phyloP scores from a whole-genome alignment of 2,329 filamentous ascomycete species.

The Lecanicillium sp. region DNA sequence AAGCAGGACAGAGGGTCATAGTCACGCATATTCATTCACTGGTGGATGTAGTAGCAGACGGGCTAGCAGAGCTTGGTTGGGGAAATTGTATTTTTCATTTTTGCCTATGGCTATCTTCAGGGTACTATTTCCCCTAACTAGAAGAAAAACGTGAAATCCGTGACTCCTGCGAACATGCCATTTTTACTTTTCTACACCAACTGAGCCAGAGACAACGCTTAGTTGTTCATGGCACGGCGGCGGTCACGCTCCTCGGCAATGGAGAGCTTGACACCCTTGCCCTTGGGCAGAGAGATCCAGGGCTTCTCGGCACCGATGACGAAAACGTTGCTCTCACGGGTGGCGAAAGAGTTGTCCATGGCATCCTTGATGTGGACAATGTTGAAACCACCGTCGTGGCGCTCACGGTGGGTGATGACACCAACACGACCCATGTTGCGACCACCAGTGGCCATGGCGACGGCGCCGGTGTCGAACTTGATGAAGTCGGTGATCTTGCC shows the following conservation, averaged over 20 bases:
- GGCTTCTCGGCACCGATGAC: conserved; percentile 98
- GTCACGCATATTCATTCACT: no score
- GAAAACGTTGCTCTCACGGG: conserved; percentile 99
- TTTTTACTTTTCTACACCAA: conserved; percentile 13
- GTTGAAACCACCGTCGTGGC: conserved; percentile 99
- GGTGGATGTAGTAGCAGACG: no score
- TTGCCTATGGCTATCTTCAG: conserved; percentile 28
- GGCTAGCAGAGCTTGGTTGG: no score
- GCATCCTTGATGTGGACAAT: conserved; percentile 99
- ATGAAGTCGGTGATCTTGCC: conserved; percentile 99
- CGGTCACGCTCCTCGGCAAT: conserved; percentile 99
- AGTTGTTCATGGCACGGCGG: conserved; percentile 65
- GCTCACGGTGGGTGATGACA: conserved; percentile 99
- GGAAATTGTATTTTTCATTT: conserved; percentile 28
- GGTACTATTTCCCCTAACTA: conserved; percentile 14
- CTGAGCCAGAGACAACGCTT: conserved; percentile 22
- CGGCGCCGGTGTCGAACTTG: conserved; percentile 96
- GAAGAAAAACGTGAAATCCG: conserved; percentile 31
- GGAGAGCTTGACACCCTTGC: conserved; percentile 99
- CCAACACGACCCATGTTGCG: conserved; percentile 99
- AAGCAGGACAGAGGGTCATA: no score
- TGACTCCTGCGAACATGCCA: conserved; percentile 32
- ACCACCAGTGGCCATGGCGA: conserved; percentile 98
- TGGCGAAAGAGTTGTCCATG: conserved; percentile 99
- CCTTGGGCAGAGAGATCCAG: conserved; percentile 99